Evolutionary conservation across 106 monocot genomes (phyloP), one percentile per base, ranked within the genome.

Genomic region (Platanthera guangdongensis): DNA sequence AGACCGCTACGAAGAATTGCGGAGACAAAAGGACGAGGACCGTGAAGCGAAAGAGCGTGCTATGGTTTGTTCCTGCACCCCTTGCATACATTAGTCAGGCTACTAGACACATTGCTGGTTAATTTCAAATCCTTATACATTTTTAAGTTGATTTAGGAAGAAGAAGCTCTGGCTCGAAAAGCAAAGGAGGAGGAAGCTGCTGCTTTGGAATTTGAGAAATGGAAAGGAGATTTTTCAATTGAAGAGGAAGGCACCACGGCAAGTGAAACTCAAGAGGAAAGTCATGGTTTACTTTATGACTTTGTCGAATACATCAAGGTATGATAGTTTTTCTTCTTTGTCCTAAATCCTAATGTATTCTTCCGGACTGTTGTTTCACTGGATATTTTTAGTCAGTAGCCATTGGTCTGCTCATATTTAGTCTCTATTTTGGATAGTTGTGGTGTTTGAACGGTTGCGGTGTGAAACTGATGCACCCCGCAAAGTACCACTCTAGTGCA

Each of bases 251-350:
- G 97, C 55, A 94, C 85, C 65, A 91, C 93, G 71, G 93, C 87
- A 62, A 90, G 78, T 86, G 89, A 91, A 9, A 71, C 59, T 59
- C 91, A 91, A 82, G 91, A 97, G 64, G 87, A 84, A 16, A 79
- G 77, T 46, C 84, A 91, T 68, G 91, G 85, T 19, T 87, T 91
- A 55, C 89, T 97, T 70, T 51, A 74, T 57, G 87, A 91, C 78
- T 97, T 97, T 86, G 86, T 97, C 7, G 97, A 97, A 81, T 93
- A 97, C 85, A 94, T 97, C 53, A 91, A 94, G 91, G 97, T 97
- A 74, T 4, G 0, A 10, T 55, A 30, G 30, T 25, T 64, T 4
- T 47, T 8, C 1, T 48, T 9, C 11, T 4, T 47, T 47, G 9
- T 70, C n/a, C n/a, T 70, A 65, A 4, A 9, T 70, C n/a, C 47